These are phyloP conservation scores for Diatrype stigma DNA, from an alignment of 2,329 filamentous ascomycete genomes.

Conservation along the genomic window DNA sequence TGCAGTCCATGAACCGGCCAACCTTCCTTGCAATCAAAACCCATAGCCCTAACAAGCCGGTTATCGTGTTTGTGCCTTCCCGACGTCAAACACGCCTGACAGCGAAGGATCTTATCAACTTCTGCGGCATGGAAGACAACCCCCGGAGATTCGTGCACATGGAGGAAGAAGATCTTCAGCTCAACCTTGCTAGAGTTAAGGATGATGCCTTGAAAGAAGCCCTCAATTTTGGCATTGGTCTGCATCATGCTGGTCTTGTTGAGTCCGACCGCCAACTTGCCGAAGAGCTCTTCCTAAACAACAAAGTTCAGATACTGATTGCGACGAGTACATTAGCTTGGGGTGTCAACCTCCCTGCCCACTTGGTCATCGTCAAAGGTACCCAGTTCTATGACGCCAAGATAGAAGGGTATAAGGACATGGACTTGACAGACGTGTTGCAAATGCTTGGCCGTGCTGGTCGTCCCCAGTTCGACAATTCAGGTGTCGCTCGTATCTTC, in stretches of 20 bases:
- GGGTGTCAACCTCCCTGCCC: constrained; percentile 96
- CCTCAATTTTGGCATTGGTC: constrained; percentile 92
- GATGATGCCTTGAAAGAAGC: constrained; percentile 90
- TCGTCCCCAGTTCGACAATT: constrained; percentile 92
- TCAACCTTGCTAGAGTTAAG: constrained; percentile 85
- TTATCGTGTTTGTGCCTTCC: constrained; percentile 97
- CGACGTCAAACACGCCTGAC: constrained; percentile 91
- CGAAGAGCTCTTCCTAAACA: constrained; percentile 92
- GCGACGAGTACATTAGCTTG: constrained; percentile 95
- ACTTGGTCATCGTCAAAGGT: constrained; percentile 95
- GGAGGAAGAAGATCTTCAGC: constrained; percentile 87
- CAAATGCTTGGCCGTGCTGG: constrained; percentile 97
- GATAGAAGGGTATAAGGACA: constrained; percentile 95
- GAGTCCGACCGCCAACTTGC: constrained; percentile 88
- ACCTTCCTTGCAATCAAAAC: constrained; percentile 96
- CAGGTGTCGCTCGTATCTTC: constrained; percentile 94
- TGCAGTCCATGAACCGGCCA: constrained; percentile 98
- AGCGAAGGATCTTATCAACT: constrained; percentile 93
- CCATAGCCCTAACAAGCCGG: constrained; percentile 92
- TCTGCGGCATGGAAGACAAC: constrained; percentile 98
- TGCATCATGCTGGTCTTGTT: constrained; percentile 95
- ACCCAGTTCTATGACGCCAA: constrained; percentile 99
- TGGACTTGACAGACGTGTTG: constrained; percentile 96
- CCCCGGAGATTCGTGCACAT: constrained; percentile 89
- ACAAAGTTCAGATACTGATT: constrained; percentile 95